Base-by-base conservation (phyloP, 208 protist genomes). In the Trypanosoma scelopori region DNA sequence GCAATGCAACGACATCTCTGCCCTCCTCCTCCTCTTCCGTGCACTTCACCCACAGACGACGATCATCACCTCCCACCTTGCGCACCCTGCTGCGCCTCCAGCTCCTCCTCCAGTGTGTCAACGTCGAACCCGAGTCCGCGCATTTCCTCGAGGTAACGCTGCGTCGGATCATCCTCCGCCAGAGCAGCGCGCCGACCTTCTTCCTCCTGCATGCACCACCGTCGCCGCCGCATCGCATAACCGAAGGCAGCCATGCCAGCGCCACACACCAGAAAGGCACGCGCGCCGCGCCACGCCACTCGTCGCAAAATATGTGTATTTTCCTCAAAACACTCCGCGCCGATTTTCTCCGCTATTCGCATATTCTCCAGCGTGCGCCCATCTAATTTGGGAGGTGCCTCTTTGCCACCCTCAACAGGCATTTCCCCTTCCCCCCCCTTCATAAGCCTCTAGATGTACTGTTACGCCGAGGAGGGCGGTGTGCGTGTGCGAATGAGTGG, bases 61-160 rank as follows among this genome's bases (percentile, higher is more conserved):
- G n/a, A n/a, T n/a, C 11, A 11, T 58, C 28, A 43, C 16, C 12
- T 45, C 12, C 18, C 48, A n/a, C 52, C 43, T 35, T 76, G 80
- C 25, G 56, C 62, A 27, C 46, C 63, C 5, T 65, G 65, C 57
- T 85, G 74, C 27, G 73, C 45, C 68, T 77, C 74, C 55, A 93
- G 65, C 64, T 91, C 84, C 61, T 87, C 84, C 76, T 93, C 87
- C 9, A 91, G 63, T 16, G 84, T 88, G 55, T 93, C 87, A 4
- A 93, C 87, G 55, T 93, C 87, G 50, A 93, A 93, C 25, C 87
- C 87, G 15, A 93, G 63, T 0, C 78, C 70, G n/a, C 87, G 78
- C 87, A 93, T 93, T 63, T 91, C 84, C 51, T 91, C 74, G 28
- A 93, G 50, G 61, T 93, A 91, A 43, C 87, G 74, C 57, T 81